A percentile compares a stretch with the other conserved stretches of the same genome.
These are phyloP conservation scores for Delonix regia DNA, from an alignment of 306 rosid species.

Conservation along the genomic window DNA sequence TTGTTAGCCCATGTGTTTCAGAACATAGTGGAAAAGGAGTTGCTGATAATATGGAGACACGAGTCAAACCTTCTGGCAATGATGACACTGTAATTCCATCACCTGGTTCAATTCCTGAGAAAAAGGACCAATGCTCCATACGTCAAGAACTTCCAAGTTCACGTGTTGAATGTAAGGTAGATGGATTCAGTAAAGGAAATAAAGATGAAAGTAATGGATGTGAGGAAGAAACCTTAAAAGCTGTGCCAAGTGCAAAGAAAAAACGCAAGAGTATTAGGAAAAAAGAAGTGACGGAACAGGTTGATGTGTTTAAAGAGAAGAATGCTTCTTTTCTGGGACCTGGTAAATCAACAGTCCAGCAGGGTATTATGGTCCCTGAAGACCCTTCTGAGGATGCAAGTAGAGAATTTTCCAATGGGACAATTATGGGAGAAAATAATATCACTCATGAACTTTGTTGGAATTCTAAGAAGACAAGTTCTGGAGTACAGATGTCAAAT, in stretches of 20 bases:
- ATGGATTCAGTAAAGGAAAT: slow-evolving; percentile 25
- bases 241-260: slow-evolving; percentile 36
- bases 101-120: slow-evolving; percentile 6
- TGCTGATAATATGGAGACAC: neutral
- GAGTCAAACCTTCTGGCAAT: slow-evolving; percentile 8
- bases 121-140: neutral
- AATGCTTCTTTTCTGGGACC: slow-evolving; percentile 34
- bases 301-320: slow-evolving; percentile 25
- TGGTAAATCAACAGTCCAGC: slow-evolving; percentile 34
- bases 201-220: slow-evolving; percentile 7
- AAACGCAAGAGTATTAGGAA: slow-evolving; percentile 16
- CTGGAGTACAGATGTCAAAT: slow-evolving; percentile 28
- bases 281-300: slow-evolving; percentile 25
- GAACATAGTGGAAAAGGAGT: slow-evolving; percentile 20
- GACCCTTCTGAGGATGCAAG: slow-evolving; percentile 30
- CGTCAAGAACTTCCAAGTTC: slow-evolving; percentile 21
- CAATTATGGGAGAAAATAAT: slow-evolving; percentile 22
- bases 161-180: slow-evolving; percentile 23
- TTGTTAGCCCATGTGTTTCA: slow-evolving; percentile 30
- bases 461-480: slow-evolving; percentile 31
- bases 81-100: neutral
- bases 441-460: slow-evolving; percentile 23
- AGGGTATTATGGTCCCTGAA: slow-evolving; percentile 31
- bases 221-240: slow-evolving; percentile 25
- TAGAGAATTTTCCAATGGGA: slow-evolving; percentile 34